Conservation (phyloP, 2,329 filamentous ascomycete genomes). For the Aspergillus proliferans region DNA sequence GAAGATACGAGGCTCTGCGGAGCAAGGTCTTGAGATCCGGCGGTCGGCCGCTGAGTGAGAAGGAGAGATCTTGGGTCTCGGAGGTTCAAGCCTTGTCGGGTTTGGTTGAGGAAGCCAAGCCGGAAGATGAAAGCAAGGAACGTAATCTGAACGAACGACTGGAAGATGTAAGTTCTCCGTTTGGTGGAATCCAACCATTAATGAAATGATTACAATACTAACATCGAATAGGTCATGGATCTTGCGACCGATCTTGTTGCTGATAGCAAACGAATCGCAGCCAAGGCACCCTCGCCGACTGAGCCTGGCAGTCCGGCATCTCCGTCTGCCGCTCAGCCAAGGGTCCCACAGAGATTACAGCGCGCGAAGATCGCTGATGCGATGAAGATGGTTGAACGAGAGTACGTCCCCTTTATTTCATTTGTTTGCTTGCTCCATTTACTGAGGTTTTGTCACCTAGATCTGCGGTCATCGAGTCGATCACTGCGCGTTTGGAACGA, state of each 20-base stretch:
- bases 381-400: constrained; percentile 46
- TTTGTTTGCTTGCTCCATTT: neutral
- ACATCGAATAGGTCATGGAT: constrained; percentile 32
- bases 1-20: constrained; percentile 40
- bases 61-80: constrained; percentile 40
- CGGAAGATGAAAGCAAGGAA: constrained; percentile 16
- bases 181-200: neutral
- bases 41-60: constrained; percentile 41
- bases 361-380: constrained; percentile 43
- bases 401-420: constrained; percentile 25
- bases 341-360: constrained; percentile 38
- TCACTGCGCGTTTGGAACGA: constrained; percentile 36
- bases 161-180: constrained; percentile 29
- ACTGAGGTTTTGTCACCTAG: constrained; percentile 18
- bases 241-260: constrained; percentile 32
- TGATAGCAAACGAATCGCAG: constrained; percentile 30
- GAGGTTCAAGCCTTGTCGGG: constrained; percentile 38
- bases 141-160: constrained; percentile 30
- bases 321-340: constrained; percentile 23
- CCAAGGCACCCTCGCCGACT: constrained; percentile 18
- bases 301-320: constrained; percentile 25
- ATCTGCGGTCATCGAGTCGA: constrained; percentile 39
- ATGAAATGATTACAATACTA: constrained; percentile 3
- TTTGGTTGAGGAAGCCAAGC: constrained; percentile 26
- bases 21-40: constrained; percentile 38